Conservation (phyloP, 2,329 filamentous ascomycete genomes). For the Claviceps spartinae region DNA sequence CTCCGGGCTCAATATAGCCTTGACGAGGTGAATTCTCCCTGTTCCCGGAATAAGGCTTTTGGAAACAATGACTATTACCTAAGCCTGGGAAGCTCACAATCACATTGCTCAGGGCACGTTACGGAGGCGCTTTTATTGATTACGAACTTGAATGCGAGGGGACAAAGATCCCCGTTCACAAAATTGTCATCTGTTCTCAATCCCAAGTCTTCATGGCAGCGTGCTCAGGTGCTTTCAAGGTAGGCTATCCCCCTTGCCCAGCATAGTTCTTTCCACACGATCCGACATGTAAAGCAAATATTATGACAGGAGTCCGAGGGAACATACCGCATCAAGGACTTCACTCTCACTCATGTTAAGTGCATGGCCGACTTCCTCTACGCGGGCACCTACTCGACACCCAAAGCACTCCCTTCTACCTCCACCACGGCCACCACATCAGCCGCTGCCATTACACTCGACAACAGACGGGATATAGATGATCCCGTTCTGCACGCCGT, state of each 20-base stretch:
- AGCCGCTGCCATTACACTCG: background rate
- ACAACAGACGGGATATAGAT: background rate
- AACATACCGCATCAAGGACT: background rate
- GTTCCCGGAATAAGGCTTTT: too few species aligned
- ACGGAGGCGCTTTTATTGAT: background rate
- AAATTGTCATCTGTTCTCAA: constrained; percentile 1
- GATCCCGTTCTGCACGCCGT: constrained; percentile 1
- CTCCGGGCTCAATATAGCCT: background rate
- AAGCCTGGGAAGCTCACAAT: background rate
- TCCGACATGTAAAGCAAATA: background rate
- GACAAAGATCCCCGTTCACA: background rate
- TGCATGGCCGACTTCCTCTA: constrained; percentile 1
- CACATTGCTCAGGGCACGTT: background rate
- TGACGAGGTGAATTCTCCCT: background rate
- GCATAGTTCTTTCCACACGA: background rate
- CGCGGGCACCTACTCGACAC: background rate
- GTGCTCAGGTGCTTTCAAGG: background rate
- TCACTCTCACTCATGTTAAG: background rate
- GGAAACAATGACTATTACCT: too few species aligned
- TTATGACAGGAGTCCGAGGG: background rate
- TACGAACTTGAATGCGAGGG: constrained; percentile 1
- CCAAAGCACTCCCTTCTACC: background rate
- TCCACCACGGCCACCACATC: background rate
- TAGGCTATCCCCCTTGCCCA: background rate
- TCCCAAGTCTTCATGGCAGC: constrained; percentile 1